These are phyloP conservation scores for Pythium myriotylum DNA, from an alignment of 352 stramenopile species.

Conservation along the genomic window DNA sequence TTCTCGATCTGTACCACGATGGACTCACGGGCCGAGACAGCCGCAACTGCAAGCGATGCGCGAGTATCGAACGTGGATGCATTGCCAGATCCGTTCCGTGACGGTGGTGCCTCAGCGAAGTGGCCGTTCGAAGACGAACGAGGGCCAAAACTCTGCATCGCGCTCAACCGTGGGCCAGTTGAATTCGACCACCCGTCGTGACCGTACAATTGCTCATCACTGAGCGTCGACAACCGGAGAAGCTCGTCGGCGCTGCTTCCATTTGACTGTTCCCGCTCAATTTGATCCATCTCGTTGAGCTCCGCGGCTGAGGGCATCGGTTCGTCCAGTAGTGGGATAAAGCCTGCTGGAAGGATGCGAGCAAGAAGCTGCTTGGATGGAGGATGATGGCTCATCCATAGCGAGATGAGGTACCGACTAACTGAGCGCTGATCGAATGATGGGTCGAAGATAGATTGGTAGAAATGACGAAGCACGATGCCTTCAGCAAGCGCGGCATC, in stretches of 20 bases:
- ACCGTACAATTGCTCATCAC: slow-evolving; percentile 24
- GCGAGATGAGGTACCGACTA: slow-evolving; percentile 93
- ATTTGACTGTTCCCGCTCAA: slow-evolving; percentile 66
- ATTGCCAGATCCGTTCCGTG: slow-evolving; percentile 14
- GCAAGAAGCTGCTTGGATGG: slow-evolving; percentile 89
- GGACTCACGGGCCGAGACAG: slow-evolving; percentile 37
- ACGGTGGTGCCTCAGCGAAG: slow-evolving; percentile 8
- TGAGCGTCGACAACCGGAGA: slow-evolving; percentile 26
- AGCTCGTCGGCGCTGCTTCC: slow-evolving; percentile 37
- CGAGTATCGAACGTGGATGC: slow-evolving; percentile 36
- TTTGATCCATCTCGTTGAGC: slow-evolving; percentile 83
- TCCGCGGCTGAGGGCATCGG: slow-evolving; percentile 77
- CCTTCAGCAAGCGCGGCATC: slow-evolving; percentile 92
- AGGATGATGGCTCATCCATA: slow-evolving; percentile 93
- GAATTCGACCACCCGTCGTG: slow-evolving; percentile 21
- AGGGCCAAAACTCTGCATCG: no score
- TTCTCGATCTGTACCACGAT: slow-evolving; percentile 57
- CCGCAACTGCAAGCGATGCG: slow-evolving; percentile 32
- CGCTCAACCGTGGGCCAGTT: not conserved
- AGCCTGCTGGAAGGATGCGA: slow-evolving; percentile 89
- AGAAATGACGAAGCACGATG: slow-evolving; percentile 93
- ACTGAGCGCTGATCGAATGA: slow-evolving; percentile 93
- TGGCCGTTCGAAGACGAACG: slow-evolving; percentile 19
- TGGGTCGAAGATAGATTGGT: slow-evolving; percentile 91
- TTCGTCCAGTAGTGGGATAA: slow-evolving; percentile 90